phyloP scores from a whole-genome alignment of 371 early-diverging fungal species.

The Mucor racemosus region DNA sequence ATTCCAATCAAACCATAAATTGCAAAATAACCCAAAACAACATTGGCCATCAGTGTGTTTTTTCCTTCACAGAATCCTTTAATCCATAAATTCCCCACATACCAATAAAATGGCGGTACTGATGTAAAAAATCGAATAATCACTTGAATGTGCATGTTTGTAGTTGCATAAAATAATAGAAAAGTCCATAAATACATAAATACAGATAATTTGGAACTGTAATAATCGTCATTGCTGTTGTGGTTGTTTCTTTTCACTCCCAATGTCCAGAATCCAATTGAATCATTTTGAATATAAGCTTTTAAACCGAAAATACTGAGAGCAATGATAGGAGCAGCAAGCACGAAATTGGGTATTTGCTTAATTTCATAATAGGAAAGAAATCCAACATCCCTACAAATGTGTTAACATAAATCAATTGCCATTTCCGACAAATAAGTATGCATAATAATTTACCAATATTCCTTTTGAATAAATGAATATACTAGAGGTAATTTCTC shows the following conservation, averaged over 20 bases:
- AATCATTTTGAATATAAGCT: slow-evolving; percentile 59
- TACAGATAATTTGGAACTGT: slow-evolving; percentile 17
- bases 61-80: slow-evolving; percentile 22
- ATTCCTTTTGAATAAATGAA: slow-evolving; percentile 83
- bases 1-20: slow-evolving; percentile 73
- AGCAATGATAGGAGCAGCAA: slow-evolving; percentile 82
- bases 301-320: slow-evolving; percentile 67
- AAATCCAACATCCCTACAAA: slow-evolving; percentile 79
- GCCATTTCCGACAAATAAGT: background rate
- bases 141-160: slow-evolving; percentile 91
- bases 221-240: slow-evolving; percentile 8
- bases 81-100: slow-evolving; percentile 61
- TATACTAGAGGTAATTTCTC: slow-evolving; percentile 70
- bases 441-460: slow-evolving; percentile 68
- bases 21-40: slow-evolving; percentile 63
- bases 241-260: slow-evolving; percentile 31
- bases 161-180: slow-evolving; percentile 62
- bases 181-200: slow-evolving; percentile 76
- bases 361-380: slow-evolving; percentile 79
- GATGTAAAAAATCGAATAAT: slow-evolving; percentile 88
- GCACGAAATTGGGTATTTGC: slow-evolving; percentile 89
- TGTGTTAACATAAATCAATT: background rate
- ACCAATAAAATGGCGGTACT: slow-evolving; percentile 85
- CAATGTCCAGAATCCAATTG: slow-evolving; percentile 56
- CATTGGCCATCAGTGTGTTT: slow-evolving; percentile 35